Evolutionary conservation across 768 basidiomycete genomes (phyloP).

Genomic region (Mycena haematopus): DNA sequence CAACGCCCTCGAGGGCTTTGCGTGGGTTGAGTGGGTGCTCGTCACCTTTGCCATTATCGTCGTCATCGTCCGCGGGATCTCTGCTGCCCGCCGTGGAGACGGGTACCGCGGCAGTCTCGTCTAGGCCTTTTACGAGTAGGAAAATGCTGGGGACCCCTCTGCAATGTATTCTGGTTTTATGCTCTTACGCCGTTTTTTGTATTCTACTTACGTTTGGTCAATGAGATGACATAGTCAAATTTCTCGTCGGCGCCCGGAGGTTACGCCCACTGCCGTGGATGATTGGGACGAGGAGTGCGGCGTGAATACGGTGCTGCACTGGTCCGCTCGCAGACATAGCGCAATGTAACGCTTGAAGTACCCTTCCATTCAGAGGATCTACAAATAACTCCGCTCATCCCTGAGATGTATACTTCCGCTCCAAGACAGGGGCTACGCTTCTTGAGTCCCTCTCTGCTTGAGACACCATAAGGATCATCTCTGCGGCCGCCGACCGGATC

Average conservation of each 20-base stretch:
- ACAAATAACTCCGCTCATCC: no score
- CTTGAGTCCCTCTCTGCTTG: no score
- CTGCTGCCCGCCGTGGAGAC: conserved; percentile 67
- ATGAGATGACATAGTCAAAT: not conserved
- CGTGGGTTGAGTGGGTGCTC: conserved; percentile 77
- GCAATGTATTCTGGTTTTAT: conserved; percentile 12
- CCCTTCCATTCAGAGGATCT: no score
- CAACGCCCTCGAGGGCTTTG: conserved; percentile 77
- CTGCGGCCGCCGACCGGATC: no score
- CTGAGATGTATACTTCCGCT: no score
- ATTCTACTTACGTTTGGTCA: not conserved
- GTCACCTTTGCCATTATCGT: conserved; percentile 65
- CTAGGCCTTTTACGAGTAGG: conserved; percentile 13
- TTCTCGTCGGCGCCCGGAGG: not conserved
- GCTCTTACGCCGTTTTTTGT: conserved; percentile 5
- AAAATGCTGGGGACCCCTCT: not conserved
- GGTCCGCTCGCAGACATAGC: no score
- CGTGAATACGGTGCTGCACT: no score
- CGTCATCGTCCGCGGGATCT: conserved; percentile 65
- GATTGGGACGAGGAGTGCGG: no score
- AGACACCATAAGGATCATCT: no score
- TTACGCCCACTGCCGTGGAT: no score
- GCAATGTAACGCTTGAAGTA: no score
- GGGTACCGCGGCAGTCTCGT: conserved; percentile 66
- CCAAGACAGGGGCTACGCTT: no score